These are phyloP conservation scores for Colletotrichum sp. DNA, from an alignment of 2,329 filamentous ascomycete genomes.

Conservation along the genomic window DNA sequence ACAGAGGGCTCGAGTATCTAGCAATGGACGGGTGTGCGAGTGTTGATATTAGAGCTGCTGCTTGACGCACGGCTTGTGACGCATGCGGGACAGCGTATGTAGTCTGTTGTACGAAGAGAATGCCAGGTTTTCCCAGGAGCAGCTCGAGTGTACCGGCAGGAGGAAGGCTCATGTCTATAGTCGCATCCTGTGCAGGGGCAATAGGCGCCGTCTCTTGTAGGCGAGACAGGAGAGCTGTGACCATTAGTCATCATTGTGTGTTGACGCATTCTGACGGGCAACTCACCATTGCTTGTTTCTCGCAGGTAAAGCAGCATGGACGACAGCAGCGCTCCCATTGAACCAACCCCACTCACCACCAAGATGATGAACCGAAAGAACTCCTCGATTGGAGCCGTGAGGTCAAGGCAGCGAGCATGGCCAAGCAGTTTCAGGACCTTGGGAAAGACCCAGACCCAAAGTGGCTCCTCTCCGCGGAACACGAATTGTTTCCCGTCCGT, in stretches of 20 bases:
- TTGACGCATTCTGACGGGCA: background rate
- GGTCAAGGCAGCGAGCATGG: conserved; percentile 49
- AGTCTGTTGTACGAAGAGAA: conserved; percentile 29
- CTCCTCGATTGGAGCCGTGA: conserved; percentile 56
- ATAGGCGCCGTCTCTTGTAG: conserved; percentile 35
- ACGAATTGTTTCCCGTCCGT: conserved; percentile 47
- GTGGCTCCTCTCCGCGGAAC: conserved; percentile 62
- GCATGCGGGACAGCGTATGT: conserved; percentile 44
- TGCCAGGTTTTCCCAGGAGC: conserved; percentile 29
- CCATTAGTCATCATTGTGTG: conserved; percentile 18
- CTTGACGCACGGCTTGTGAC: conserved; percentile 53
- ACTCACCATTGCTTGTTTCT: conserved; percentile 51
- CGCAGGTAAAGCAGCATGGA: conserved; percentile 55
- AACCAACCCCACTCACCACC: conserved; percentile 45
- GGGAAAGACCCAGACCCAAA: conserved; percentile 70
- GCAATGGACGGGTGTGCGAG: conserved; percentile 45
- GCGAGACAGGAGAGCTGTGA: conserved; percentile 35
- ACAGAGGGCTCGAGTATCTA: conserved; percentile 34
- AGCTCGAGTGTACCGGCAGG: conserved; percentile 39
- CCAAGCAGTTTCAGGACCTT: conserved; percentile 63
- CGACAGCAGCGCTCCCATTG: conserved; percentile 53
- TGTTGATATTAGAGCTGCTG: conserved; percentile 46
- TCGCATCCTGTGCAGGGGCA: conserved; percentile 29
- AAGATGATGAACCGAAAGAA: conserved; percentile 57
- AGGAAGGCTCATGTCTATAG: conserved; percentile 41